Conservation (phyloP, 352 stramenopile genomes). For the Phytophthora foliorum region DNA sequence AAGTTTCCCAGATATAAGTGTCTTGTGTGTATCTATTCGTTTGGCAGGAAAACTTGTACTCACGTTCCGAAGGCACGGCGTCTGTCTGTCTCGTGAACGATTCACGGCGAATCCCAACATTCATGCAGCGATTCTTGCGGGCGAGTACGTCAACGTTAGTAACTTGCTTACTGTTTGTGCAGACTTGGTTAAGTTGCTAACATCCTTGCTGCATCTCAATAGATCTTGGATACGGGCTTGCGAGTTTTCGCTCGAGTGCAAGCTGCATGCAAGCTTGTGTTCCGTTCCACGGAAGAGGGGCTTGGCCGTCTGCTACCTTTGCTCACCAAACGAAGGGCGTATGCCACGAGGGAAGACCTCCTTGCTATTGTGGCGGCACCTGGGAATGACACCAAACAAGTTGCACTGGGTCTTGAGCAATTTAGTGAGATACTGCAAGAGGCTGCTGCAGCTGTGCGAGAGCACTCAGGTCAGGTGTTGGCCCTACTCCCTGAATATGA, state of each 20-base stretch:
- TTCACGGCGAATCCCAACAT: slow-evolving; percentile 60
- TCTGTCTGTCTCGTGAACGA: slow-evolving; percentile 79
- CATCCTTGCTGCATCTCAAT: not conserved
- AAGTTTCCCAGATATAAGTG: slow-evolving; percentile 58
- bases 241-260: slow-evolving; percentile 87
- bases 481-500: slow-evolving; percentile 32
- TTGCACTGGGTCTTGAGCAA: slow-evolving; percentile 40
- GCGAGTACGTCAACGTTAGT: slow-evolving; percentile 57
- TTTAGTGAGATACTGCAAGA: slow-evolving; percentile 53
- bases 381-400: slow-evolving; percentile 31
- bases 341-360: slow-evolving; percentile 25
- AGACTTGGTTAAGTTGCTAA: not conserved
- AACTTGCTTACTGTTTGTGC: not conserved
- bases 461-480: slow-evolving; percentile 55
- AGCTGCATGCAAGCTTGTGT: slow-evolving; percentile 56
- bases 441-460: slow-evolving; percentile 35
- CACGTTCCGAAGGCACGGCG: slow-evolving; percentile 68
- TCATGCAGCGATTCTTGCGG: slow-evolving; percentile 60
- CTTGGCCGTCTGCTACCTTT: slow-evolving; percentile 78
- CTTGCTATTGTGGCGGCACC: slow-evolving; percentile 33
- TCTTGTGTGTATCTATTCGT: not conserved
- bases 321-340: slow-evolving; percentile 77
- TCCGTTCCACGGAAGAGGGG: slow-evolving; percentile 86
- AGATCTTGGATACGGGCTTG: slow-evolving; percentile 91
- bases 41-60: slow-evolving; percentile 64